Base-by-base conservation (phyloP, 306 rosid species). In the Amphicarpaea edgeworthii region DNA sequence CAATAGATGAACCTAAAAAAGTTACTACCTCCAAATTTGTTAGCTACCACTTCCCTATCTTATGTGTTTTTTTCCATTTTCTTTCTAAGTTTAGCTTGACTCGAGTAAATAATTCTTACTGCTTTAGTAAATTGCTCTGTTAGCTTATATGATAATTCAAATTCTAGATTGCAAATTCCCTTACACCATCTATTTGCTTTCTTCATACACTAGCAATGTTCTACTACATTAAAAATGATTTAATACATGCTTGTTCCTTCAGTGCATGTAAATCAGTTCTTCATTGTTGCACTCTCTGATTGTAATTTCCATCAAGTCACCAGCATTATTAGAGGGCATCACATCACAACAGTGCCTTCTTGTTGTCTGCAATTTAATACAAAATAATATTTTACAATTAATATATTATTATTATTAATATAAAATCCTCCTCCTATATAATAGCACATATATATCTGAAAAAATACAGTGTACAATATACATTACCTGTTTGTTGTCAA, bases 271-370 rank as follows among this genome's bases (percentile, higher is more conserved):
- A 17, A 87, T 85, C 63, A 93, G 17, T 72, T 93, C 96, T 34
- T 88, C 91, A 47, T 86, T 88, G 67, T 77, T 72, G 87, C 98
- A 93, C 23, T 91, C 96, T 86, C 96, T 86, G 49, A 93, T 82
- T 73, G 83, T 84, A 53, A 93, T 69, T 14, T 91, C 93, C 88
- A 91, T 82, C 3, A 54, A 74, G 38, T 83, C 71, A 41, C 70
- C 68, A 34, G 66, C 16, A 4, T 82, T 6, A 34, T 34, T 60
- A 6, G 93, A 82, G 20, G 87, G 85, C 68, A 86, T 54, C 28
- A 88, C 86, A 69, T 90, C 91, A 65, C 98, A 94, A 50, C 98
- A 89, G 4, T 91, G 97, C 82, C 97, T 87, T 76, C 96, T 85
- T 26, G 88, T 94, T 24, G 80, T 86, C 83, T 77, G 85, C 91